A percentile compares a stretch with the other conserved stretches of the same genome.
Evolutionary conservation across 2,329 filamentous ascomycete genomes (phyloP).

Genomic region (Sphaerostilbella broomeana): DNA sequence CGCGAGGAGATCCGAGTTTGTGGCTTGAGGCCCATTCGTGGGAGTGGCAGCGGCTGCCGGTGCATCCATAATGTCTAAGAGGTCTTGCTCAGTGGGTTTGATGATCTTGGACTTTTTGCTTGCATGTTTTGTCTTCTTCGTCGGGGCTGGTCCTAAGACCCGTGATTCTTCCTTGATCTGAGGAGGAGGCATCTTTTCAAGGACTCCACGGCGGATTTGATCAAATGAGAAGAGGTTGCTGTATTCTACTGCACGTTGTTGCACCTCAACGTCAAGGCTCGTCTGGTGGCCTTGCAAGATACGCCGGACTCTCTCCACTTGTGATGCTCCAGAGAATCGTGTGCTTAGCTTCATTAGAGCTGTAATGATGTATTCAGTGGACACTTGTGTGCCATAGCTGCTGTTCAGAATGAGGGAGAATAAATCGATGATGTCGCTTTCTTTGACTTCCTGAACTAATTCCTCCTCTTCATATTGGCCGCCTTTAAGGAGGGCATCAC

Average conservation of each 20-base stretch:
- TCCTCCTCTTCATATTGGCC: conserved; percentile 94
- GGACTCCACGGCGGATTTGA: conserved; percentile 75
- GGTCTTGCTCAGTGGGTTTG: conserved; percentile 84
- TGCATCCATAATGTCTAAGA: conserved; percentile 87
- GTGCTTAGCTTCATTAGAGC: conserved; percentile 93
- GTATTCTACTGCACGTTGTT: conserved; percentile 94
- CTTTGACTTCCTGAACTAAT: conserved; percentile 70
- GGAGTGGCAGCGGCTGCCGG: conserved; percentile 51
- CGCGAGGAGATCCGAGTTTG: conserved; percentile 80
- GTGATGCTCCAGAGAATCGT: conserved; percentile 72
- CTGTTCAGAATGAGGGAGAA: conserved; percentile 89
- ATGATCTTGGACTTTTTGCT: conserved; percentile 70
- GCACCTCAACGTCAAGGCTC: conserved; percentile 89
- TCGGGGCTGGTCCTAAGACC: conserved; percentile 72
- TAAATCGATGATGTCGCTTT: conserved; percentile 87
- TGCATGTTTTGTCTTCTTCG: conserved; percentile 58
- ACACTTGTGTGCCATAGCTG: conserved; percentile 83
- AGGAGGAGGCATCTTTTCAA: conserved; percentile 96
- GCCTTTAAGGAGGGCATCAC: conserved; percentile 79
- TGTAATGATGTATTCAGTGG: conserved; percentile 93
- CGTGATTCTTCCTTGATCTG: conserved; percentile 95
- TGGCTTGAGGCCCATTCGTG: conserved; percentile 46
- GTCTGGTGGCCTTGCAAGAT: conserved; percentile 73
- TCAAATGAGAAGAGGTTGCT: conserved; percentile 90
- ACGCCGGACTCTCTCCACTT: conserved; percentile 77